Base-by-base conservation (phyloP, 2,329 filamentous ascomycete genomes). In the Fusarium pseudoanthophilum region DNA sequence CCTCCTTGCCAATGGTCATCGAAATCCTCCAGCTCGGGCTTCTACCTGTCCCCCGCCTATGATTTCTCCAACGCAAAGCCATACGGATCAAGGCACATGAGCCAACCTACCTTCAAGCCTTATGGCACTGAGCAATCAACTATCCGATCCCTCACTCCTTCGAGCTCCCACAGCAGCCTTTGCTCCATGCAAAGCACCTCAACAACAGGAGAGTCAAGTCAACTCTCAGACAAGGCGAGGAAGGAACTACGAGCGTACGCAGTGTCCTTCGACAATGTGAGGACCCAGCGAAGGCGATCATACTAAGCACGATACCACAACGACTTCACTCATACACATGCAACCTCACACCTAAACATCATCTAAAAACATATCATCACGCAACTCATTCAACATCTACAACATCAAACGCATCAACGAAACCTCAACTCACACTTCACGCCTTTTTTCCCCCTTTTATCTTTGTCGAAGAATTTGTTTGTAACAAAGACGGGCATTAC, bases 201-300 rank as follows among this genome's bases (percentile, higher is more conserved):
- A 32, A 89, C 88, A 64, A 82, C 82, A 57, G 86, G 86, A 76
- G 89, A 90, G 64, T 81, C 83, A 28, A 82, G 81, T 48, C 86
- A 88, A 53, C 85, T 97, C 73, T 95, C 94, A 7, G 91, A 93
- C 73, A 92, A 93, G 82, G 92, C 93, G 34, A 91, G 90, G 78
- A 91, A 90, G 82, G 94, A 97, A 81, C 89, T 98, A 40, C 91
- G 92, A 79, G 92, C 92, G 75, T 98, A 98, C 82, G 93, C 93
- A 75, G 93, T 92, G 79, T 94, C 93, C 5, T 97, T 98, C 80
- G 95, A 98, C 82, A 93, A 95, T 75, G 91, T 92, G 65, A 89
- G 93, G 70, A 80, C 86, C 61, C 87, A 89, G 77, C 87, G 88
- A 75, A 84, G 88, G 78, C 83, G 90, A 84, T 87, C 88, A 36